Conservation (phyloP, 1,284 basidiomycete species). For the Veloporphyrellus conicus region DNA sequence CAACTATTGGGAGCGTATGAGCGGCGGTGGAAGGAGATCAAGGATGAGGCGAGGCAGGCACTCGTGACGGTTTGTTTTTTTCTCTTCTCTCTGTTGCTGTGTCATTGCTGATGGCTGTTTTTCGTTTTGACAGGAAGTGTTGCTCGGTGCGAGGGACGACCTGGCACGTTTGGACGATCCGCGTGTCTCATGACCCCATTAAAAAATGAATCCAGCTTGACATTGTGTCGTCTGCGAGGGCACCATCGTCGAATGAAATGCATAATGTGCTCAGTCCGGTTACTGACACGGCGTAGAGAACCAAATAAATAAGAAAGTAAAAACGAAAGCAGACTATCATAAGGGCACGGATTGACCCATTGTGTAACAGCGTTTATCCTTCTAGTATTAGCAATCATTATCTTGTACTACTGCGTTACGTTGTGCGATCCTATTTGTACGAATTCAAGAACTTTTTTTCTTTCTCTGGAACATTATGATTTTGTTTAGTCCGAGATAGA, state of each 20-base stretch:
- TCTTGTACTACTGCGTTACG: background rate
- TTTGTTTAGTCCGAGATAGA: no score
- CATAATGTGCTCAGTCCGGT: background rate
- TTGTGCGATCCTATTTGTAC: conserved; percentile 1
- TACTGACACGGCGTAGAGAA: background rate
- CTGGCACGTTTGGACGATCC: conserved; percentile 39
- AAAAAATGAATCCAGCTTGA: background rate
- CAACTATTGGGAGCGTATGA: conserved; percentile 51
- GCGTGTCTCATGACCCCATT: conserved; percentile 11
- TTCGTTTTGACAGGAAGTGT: conserved; percentile 36
- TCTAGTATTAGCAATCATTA: background rate
- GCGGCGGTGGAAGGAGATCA: conserved; percentile 59
- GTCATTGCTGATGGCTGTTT: background rate
- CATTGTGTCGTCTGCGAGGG: background rate
- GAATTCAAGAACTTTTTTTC: background rate
- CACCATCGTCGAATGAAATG: no score
- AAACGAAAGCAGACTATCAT: background rate
- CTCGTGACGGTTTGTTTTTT: conserved; percentile 44
- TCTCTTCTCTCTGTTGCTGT: background rate
- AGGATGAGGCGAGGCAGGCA: conserved; percentile 55
- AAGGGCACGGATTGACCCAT: background rate
- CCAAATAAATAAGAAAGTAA: no score
- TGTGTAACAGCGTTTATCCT: background rate
- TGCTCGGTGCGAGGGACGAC: conserved; percentile 45
- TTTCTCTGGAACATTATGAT: background rate